phyloP scores from a whole-genome alignment of 805 yeast genomes.

The Debaryomyces hansenii region DNA sequence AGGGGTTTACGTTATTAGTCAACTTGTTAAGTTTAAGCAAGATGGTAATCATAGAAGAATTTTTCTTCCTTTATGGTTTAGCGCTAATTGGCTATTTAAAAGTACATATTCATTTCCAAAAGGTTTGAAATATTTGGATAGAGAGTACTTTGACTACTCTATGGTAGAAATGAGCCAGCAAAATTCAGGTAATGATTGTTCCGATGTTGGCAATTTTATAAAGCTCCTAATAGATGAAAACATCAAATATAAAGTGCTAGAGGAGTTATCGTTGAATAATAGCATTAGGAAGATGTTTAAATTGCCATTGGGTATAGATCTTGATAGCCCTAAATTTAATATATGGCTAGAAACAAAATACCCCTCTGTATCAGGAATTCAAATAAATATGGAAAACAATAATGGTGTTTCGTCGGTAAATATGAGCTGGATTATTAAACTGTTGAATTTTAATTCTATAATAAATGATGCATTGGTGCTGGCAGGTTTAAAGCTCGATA shows the following conservation, averaged over 20 bases:
- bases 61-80: constrained; percentile 26
- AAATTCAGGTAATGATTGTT: constrained; percentile 1
- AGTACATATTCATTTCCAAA: constrained; percentile 25
- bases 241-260: constrained; percentile 27
- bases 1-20: constrained; percentile 19
- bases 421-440: constrained; percentile 28
- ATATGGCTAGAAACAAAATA: constrained; percentile 32
- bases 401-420: constrained; percentile 1
- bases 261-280: constrained; percentile 20
- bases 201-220: constrained; percentile 11
- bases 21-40: constrained; percentile 12
- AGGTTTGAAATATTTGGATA: constrained; percentile 25
- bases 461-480: constrained; percentile 18
- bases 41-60: constrained; percentile 11
- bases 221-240: constrained; percentile 18
- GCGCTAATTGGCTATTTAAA: constrained; percentile 24
- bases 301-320: constrained; percentile 23
- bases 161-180: constrained; percentile 14
- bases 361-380: constrained; percentile 32
- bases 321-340: constrained; percentile 12
- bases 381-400: constrained; percentile 12
- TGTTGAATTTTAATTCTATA: constrained; percentile 18
- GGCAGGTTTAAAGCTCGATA: constrained; percentile 26
- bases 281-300: constrained; percentile 24
- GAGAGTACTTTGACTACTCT: constrained; percentile 14